phyloP scores from a whole-genome alignment of 176 grass and related monocot genomes.

The Elaeis guineensis region DNA sequence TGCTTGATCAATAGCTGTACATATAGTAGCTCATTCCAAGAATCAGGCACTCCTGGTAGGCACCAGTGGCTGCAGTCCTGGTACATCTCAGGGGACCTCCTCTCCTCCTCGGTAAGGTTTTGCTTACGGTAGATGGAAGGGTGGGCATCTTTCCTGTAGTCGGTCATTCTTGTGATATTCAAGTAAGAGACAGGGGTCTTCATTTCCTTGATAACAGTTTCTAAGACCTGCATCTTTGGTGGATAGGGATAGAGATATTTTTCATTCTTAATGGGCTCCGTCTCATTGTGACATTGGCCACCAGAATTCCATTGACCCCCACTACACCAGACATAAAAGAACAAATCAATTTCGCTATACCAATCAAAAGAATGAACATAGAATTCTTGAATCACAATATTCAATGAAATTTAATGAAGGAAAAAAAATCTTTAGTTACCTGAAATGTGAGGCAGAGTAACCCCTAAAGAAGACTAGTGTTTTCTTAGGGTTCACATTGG shows the following conservation, averaged over 20 bases:
- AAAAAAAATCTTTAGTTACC: conserved; percentile 16
- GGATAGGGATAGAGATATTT: conserved; percentile 69
- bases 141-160: conserved; percentile 94
- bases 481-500: conserved; percentile 66
- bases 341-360: background rate
- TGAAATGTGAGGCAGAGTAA: conserved; percentile 89
- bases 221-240: conserved; percentile 47
- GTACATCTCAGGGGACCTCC: conserved; percentile 42
- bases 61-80: conserved; percentile 95
- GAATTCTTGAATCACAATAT: no score
- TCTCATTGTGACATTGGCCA: conserved; percentile 76
- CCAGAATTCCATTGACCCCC: conserved; percentile 98
- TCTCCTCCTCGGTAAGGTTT: conserved; percentile 48
- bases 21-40: conserved; percentile 76
- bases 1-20: conserved; percentile 53
- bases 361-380: background rate
- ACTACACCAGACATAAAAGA: conserved; percentile 35
- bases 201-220: conserved; percentile 70
- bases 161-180: conserved; percentile 84
- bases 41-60: conserved; percentile 77
- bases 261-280: conserved; percentile 58
- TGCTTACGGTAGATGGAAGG: conserved; percentile 66
- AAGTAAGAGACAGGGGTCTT: conserved; percentile 70
- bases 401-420: background rate
- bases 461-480: conserved; percentile 74